Conservation (phyloP, 306 rosid species). For the Malus sylvestris region DNA sequence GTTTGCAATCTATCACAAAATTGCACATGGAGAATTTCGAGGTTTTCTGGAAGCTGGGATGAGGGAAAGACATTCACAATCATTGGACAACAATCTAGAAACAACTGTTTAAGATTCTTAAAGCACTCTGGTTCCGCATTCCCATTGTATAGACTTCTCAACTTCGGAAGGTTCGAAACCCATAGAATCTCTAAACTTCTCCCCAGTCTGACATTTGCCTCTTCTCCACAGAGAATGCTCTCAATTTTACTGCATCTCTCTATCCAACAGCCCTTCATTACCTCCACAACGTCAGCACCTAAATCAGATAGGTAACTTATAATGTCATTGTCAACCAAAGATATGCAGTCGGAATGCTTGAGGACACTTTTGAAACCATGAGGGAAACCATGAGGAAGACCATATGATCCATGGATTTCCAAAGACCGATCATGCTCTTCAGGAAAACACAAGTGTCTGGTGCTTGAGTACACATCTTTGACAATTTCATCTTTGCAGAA, state of each 20-base stretch:
- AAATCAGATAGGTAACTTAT: slow-evolving; percentile 11
- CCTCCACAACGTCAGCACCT: neutral
- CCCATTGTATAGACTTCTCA: slow-evolving; percentile 3
- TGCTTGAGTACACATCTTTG: neutral
- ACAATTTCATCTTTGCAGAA: neutral
- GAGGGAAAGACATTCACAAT: slow-evolving; percentile 9
- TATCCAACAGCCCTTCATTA: slow-evolving; percentile 28
- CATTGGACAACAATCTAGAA: slow-evolving; percentile 29
- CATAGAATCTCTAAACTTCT: slow-evolving; percentile 3
- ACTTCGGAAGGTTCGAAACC: slow-evolving; percentile 29
- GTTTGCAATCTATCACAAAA: slow-evolving; percentile 25
- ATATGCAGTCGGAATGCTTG: neutral
- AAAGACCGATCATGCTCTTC: neutral
- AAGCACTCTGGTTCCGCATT: neutral
- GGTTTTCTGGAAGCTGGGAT: slow-evolving; percentile 8
- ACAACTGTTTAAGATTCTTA: slow-evolving; percentile 18
- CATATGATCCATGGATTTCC: slow-evolving; percentile 11
- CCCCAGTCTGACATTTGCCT: neutral
- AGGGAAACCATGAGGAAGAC: too few species aligned
- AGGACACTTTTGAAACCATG: neutral
- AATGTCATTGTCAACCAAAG: slow-evolving; percentile 19
- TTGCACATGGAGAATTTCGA: slow-evolving; percentile 22
- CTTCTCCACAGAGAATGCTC: neutral
- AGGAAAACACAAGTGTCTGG: neutral
- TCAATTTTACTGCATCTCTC: slow-evolving; percentile 14